phyloP scores from a whole-genome alignment of 1,139 yeast species.

The Diutina ranongensis region DNA sequence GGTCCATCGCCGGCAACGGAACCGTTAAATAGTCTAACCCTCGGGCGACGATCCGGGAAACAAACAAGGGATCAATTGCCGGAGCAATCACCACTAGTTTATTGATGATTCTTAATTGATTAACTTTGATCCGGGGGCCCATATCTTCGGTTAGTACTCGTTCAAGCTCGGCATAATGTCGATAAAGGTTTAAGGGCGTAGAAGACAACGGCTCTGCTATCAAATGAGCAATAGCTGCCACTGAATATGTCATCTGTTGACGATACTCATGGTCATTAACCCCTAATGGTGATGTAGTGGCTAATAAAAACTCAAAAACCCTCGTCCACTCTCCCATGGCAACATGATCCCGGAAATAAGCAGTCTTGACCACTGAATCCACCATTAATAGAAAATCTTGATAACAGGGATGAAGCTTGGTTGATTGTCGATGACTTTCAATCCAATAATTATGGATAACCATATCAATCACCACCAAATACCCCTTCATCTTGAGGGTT shows the following conservation, averaged over 20 bases:
- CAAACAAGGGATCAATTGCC: background rate
- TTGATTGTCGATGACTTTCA: background rate
- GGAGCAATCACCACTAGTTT: background rate
- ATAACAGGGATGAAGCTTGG: background rate
- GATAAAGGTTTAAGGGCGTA: background rate
- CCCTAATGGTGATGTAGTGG: background rate
- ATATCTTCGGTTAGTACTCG: background rate
- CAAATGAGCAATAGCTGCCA: background rate
- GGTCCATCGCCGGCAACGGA: background rate
- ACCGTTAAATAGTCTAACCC: background rate
- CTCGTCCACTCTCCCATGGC: background rate
- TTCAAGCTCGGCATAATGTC: background rate
- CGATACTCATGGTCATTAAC: background rate
- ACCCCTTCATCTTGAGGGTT: background rate
- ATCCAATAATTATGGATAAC: background rate
- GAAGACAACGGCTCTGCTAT: background rate
- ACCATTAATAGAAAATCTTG: background rate
- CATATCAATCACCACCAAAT: background rate
- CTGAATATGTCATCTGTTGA: background rate
- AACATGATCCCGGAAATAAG: background rate
- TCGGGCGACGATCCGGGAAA: background rate
- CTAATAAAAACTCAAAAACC: background rate
- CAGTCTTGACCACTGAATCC: background rate
- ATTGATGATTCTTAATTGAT: background rate
- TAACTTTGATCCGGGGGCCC: background rate